Evolutionary conservation across 2,329 filamentous ascomycete species (phyloP).

Genomic region (Chalara sp.): DNA sequence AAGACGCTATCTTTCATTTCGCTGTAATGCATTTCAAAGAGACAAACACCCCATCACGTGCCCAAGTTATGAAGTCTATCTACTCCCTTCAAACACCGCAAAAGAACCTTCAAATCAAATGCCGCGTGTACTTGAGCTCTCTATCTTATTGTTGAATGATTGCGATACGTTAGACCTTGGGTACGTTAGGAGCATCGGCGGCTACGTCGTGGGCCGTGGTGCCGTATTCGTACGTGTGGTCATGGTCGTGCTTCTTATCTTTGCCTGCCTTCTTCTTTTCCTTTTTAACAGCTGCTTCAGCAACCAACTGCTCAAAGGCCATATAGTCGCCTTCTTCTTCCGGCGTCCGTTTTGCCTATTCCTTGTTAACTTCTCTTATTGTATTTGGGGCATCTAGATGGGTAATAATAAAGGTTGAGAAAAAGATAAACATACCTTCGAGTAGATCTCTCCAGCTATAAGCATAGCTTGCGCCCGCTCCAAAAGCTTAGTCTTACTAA

Average conservation of each 20-base stretch:
- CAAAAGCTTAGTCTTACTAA: conserved; percentile 75
- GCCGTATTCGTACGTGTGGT: conserved; percentile 18
- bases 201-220: conserved; percentile 17
- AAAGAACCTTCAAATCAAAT: too few relatives aligned
- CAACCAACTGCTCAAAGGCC: conserved; percentile 96
- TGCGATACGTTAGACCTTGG: conserved; percentile 5
- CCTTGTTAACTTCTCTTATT: conserved; percentile 4
- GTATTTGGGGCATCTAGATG: neutral
- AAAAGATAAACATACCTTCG: conserved; percentile 55
- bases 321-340: conserved; percentile 99
- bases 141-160: too few relatives aligned
- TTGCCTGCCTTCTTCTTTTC: conserved; percentile 67
- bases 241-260: conserved; percentile 40
- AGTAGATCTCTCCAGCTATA: conserved; percentile 82
- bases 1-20: too few relatives aligned
- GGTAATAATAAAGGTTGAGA: neutral
- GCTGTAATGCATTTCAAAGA: too few relatives aligned
- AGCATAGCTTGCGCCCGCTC: conserved; percentile 88
- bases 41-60: too few relatives aligned
- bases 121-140: too few relatives aligned
- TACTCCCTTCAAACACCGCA: too few relatives aligned
- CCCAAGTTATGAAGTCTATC: too few relatives aligned
- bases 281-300: conserved; percentile 93
- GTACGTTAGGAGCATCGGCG: conserved; percentile 34
- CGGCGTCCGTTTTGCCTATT: conserved; percentile 75